Evolutionary conservation across 2,329 filamentous ascomycete genomes (phyloP), one percentile per base, ranked within the genome.

Genomic region (Microcyclospora tardicrescens): DNA sequence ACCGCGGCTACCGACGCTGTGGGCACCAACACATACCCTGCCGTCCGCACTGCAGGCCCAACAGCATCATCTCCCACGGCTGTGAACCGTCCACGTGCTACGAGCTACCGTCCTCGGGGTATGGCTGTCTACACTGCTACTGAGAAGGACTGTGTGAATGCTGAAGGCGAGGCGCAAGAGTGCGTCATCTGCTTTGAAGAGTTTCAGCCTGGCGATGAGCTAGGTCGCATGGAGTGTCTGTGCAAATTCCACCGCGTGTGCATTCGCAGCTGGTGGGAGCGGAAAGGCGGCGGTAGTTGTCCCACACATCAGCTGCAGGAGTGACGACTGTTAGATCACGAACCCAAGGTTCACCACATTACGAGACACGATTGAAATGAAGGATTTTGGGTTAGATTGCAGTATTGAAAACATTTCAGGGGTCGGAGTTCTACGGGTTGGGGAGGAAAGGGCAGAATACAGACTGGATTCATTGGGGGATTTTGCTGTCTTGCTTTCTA

Each of bases 111-210:
- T 27, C 51, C 55, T 10, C 43, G 55, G 2, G 55, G 55, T 15
- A 70, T 72, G 64, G 60, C 66, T 8, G 53, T 64, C 2, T 79
- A 75, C 46, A 64, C 59, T 5, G 75, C 75, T 0, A 77, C 71
- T 0, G 75, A 79, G 54, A 79, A 79, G 52, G 75, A 79, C 44
- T 79, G 75, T 47, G 53, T 71, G 2, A 68, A 68, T 5, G 59
- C 63, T 15, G 67, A 71, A 13, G 64, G 63, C 2, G 57, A 60
- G 33, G 48, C 61, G 37, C 68, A 69, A 32, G 75, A 79, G 50
- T 79, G 75, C 45, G 68, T 73, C 8, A 79, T 79, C 37, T 79
- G 75, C 53, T 72, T 79, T 51, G 74, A 77, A 45, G 75, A 79
- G 39, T 79, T 78, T 51, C 67, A 73, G 47, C 65, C 68, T 10